Evolutionary conservation across 139 green algal genomes (phyloP), one percentile per base, ranked within the genome.

Genomic region (Chlamydomonas sp.): DNA sequence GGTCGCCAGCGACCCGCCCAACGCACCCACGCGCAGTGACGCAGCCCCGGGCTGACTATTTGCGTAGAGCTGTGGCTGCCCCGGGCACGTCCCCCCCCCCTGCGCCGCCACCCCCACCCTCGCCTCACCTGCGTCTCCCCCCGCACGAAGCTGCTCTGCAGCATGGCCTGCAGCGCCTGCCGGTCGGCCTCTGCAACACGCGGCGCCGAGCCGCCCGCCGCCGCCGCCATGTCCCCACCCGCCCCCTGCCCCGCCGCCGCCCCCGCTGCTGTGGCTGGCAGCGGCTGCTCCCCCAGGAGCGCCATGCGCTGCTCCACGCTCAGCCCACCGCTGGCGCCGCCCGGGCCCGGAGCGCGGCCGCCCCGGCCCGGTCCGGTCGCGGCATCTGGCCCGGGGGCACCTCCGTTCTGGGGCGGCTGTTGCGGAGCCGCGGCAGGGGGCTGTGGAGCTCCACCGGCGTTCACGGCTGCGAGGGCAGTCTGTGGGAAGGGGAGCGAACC

Each of bases 71-170:
- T 49, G 31, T 49, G 31, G 31, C 31, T 49, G 31, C 31, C 31
- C 31, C 31, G 31, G 31, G 31, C 31, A 49, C 31, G 31, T 49
- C 31, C 31, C 31, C 31, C 31, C 31, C 31, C 31, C 31, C 31
- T 49, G 31, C 31, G 16, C 49, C 75, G n/a, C 12, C 75, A 60
- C 18, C n/a, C 16, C 16, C 20, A 20, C 10, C 75, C 75, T 79
- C 49, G 80, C 78, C 62, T 14, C 31, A 85, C 92, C 77, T 93
- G 88, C 3, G 73, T 86, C 57, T 88, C 78, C 1, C 89, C 94
- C 8, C 88, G 86, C 57, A 96, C 92, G 83, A 98, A 98, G 49
- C 68, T 96, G 71, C 92, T 90, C 4, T 73, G 85, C 69, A 97
- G 86, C 67, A 88, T 62, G 8, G 85, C 89, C 85, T 92, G 87